Evolutionary conservation across 148 eudicot species (phyloP).

Genomic region (Cornus controversa): DNA sequence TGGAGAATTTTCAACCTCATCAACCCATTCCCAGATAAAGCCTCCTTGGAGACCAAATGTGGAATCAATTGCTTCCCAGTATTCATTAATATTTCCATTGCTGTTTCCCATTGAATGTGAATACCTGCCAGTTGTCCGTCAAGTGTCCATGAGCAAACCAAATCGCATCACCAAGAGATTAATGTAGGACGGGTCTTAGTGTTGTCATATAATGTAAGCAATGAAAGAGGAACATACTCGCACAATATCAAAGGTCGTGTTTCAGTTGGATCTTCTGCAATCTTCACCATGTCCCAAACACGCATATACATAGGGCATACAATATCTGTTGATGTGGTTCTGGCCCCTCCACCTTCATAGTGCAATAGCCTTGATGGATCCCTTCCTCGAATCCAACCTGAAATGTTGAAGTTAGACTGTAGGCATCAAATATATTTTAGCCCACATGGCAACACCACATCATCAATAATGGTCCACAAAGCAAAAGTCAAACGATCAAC

Average conservation of each 20-base stretch:
- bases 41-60: slow-evolving; percentile 99
- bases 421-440: too few relatives aligned
- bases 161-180: not conserved
- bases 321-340: slow-evolving; percentile 92
- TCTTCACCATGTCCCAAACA: slow-evolving; percentile 79
- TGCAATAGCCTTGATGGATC: slow-evolving; percentile 88
- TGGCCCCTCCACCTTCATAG: slow-evolving; percentile 97
- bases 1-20: too few relatives aligned
- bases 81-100: slow-evolving; percentile 77
- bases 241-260: slow-evolving; percentile 86
- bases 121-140: slow-evolving; percentile 49
- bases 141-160: slow-evolving; percentile 8
- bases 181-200: not conserved
- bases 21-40: slow-evolving; percentile 99
- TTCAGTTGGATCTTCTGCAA: slow-evolving; percentile 88
- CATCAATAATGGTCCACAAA: too few relatives aligned
- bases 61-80: slow-evolving; percentile 95
- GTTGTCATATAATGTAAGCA: not conserved
- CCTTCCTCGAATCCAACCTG: slow-evolving; percentile 90
- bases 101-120: slow-evolving; percentile 99
- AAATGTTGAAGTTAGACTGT: slow-evolving; percentile 21
- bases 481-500: too few relatives aligned
- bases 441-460: too few relatives aligned
- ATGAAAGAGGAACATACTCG: slow-evolving; percentile 66
- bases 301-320: slow-evolving; percentile 99